Base-by-base conservation (phyloP, 352 stramenopile genomes). In the Globisporangium middletonii region DNA sequence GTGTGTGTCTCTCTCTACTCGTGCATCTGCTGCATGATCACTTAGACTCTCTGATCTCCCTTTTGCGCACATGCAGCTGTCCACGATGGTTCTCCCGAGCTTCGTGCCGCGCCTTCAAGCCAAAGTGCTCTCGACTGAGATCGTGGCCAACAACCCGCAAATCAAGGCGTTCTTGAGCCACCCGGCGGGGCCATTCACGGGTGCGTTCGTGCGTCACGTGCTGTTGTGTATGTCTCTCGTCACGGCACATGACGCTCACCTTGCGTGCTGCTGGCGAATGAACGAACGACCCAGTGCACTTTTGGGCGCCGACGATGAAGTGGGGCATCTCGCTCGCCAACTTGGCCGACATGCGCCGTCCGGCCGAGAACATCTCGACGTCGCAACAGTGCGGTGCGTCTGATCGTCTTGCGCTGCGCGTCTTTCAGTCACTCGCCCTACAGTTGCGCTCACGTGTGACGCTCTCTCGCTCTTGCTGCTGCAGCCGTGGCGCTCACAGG, bases 271-370 rank as follows among this genome's bases (percentile, higher is more conserved):
- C 3, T 35, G 23, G 16, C 16, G 44, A 6, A 9, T 33, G 51
- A 18, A 18, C 5, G 6, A 13, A 23, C 4, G 3, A 15, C 43
- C 26, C 38, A 83, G 78, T 96, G 13, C 86, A 96, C 71, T 96
- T 96, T 60, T 96, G 88, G 86, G 88, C 88, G 15, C 88, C 88
- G 13, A 83, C 74, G 16, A 79, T 95, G 62, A 97, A 96, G 57
- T 97, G 88, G 88, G 75, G 64, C 60, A 94, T 96, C 55, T 91
- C 82, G 49, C 50, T 96, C 18, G 79, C 86, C 53, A 96, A 96
- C 66, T 58, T 96, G 38, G 77, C 88, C 1, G 88, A 96, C 67
- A 93, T 96, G 82, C 60, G 70, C 4, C 75, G 88, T 27, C 71
- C 83, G 18, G 67, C 86, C 4, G 86, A 96, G 62, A 82, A 77